Evolutionary conservation across 257 asterid species (phyloP), one percentile per base, ranked within the genome.

Genomic region (Plantago major): DNA sequence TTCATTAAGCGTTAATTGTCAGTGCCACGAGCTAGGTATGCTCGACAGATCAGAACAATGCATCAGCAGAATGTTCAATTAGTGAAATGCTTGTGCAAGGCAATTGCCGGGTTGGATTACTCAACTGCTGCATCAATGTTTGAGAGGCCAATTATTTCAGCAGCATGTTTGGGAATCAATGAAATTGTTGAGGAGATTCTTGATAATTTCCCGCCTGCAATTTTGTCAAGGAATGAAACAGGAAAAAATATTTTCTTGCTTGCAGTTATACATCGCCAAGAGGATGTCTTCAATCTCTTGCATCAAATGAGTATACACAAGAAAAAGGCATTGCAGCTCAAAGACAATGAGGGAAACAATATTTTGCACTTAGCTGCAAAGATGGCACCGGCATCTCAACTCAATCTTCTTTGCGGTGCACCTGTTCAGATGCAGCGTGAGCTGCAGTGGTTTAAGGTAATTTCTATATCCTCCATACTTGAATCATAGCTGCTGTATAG

Each of bases 361-460:
- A 72, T 79, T 42, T 75, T 75, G 72, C 81, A 75, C 55, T 56
- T 79, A 72, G 84, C 74, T 38, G 81, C 75, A 38, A 65, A 61
- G 44, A 48, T 72, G 17, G 67, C 73, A 12, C 77, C 78, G 33
- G 44, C 68, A 50, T 46, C 55, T 19, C 74, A 55, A 38, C 79
- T 72, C 33, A 65, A 70, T 69, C 71, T 54, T 16, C 69, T 68
- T 7, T 67, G 79, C 30, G 79, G 86, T 51, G 81, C 81, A 8
- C 79, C 79, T 49, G 69, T 81, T 2, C 78, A 75, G 26, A 67
- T 81, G 83, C 81, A 81, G 48, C 77, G 76, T 12, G 81, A 75
- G 55, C 40, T 77, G 53, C 72, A 68, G 47, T 77, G 81, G 86
- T 77, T 52, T 60, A 43, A 77, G 83, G 86, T 80, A 33, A 33